Evolutionary conservation across 2,329 filamentous ascomycete species (phyloP), one percentile per base, ranked within the genome.

Genomic region (Hypoxylon sp.): DNA sequence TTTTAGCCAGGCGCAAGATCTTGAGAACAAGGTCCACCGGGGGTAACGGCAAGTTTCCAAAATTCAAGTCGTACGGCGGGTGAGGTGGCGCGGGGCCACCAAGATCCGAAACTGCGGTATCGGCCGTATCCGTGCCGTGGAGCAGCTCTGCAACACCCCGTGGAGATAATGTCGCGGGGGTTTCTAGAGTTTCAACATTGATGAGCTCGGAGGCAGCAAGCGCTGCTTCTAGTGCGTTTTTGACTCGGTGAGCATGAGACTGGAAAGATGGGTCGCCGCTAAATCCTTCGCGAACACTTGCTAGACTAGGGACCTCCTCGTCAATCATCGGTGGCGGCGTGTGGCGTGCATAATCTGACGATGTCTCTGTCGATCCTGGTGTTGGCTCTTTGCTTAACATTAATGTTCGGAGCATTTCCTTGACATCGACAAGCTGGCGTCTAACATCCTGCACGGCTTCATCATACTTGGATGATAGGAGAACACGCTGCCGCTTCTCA

Each of bases 401-500:
- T 44, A 77, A 68, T 5, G 53, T 54, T 9, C 74, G 73, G 6
- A 78, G 67, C 63, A 76, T 76, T 6, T 72, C 65, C 24, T 71
- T 74, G 14, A 77, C 73, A 2, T 78, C 73, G 17, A 71, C 66
- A 29, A 78, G 69, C 5, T 75, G 75, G 4, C 67, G 69, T 50
- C 72, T 71, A 39, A 78, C 73, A 44, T 76, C 75, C 48, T 76
- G 74, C n/a, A 78, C 68, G 9, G 76, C 72, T 26, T 78, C 77
- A 37, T 78, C 76, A 53, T 78, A 78, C 24, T 71, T 75, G 3
- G 76, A 67, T 13, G 77, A 78, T 48, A 78, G 44, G 11, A 78
- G 66, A n/a, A 77, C 73, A 8, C 77, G 74, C 44, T 78, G 77
- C n/a, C 75, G 73, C 59, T 77, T 77, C 62, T 78, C 76, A 19